Base-by-base conservation (phyloP, 164 flowering plant genomes). In the Stephania cephalantha region DNA sequence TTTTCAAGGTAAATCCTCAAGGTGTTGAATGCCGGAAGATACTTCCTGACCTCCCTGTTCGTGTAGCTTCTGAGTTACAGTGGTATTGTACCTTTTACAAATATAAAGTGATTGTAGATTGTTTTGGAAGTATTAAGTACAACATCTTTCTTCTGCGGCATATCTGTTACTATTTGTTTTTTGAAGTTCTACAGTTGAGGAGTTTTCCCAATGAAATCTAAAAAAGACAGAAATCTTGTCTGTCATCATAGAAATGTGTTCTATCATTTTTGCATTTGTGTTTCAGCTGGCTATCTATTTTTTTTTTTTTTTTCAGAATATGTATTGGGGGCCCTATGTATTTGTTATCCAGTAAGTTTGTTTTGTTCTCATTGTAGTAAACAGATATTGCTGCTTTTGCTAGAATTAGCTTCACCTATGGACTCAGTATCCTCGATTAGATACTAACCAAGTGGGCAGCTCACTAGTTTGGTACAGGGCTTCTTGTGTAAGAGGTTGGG, bases 11-110 rank as follows among this genome's bases (percentile, higher is more conserved):
- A 45, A 75, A 76, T 81, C 95, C 92, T 52, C 75, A 83, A 83
- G 99, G 97, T 17, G 84, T 90, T 42, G 87, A 86, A 70, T 93
- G 93, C 78, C 76, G 18, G 76, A 84, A 80, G 74, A 78, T 93
- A 64, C 29, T n/a, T 75, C 74, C 88, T 30, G 31, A 73, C 29
- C 85, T 92, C 74, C 91, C 95, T 77, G 86, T 79, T 71, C 35
- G 30, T 79, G 87, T 86, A 10, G 84, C 83, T 74, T 83, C 92
- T 45, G 98, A 95, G 83, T 75, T 91, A 68, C 70, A 85, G 53
- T 95, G 98, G 99, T 95, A 87, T 10, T 11, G n/a, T 42, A 31
- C 58, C 12, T 25, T 61, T 45, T 20, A 8, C 6, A 72, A 2
- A 11, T 18, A 15, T 18, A 69, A 6, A 70, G n/a, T 2, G 46